These are phyloP conservation scores for Afroboletus lepidellus DNA, from an alignment of 1,284 basidiomycete species.

Conservation along the genomic window DNA sequence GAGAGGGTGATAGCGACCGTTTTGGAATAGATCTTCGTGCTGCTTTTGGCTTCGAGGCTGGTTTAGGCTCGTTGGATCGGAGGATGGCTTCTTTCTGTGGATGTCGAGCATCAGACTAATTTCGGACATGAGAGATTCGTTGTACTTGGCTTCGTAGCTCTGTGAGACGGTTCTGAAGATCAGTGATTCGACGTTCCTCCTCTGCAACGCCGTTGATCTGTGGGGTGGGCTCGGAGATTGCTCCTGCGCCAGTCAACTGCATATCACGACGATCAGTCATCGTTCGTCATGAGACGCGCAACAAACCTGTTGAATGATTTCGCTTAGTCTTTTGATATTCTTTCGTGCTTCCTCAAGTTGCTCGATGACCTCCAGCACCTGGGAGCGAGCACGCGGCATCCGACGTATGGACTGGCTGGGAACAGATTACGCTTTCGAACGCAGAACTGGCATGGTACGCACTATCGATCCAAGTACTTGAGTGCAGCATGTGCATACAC, in stretches of 20 bases:
- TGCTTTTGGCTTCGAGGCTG: slow-evolving; percentile 12
- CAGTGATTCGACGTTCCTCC: slow-evolving; percentile 58
- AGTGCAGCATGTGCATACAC: slow-evolving; percentile 70
- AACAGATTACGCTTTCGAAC: background rate
- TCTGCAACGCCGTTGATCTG: slow-evolving; percentile 45
- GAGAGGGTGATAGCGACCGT: slow-evolving; percentile 16
- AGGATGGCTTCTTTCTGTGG: slow-evolving; percentile 47
- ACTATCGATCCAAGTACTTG: slow-evolving; percentile 75
- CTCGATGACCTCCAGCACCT: slow-evolving; percentile 53
- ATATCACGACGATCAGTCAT: slow-evolving; percentile 1
- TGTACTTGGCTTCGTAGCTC: slow-evolving; percentile 52
- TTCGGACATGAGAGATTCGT: slow-evolving; percentile 9
- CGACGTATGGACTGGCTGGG: slow-evolving; percentile 59
- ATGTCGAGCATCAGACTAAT: background rate
- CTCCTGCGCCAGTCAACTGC: slow-evolving; percentile 32
- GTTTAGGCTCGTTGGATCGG: slow-evolving; percentile 28
- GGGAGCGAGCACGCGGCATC: slow-evolving; percentile 68
- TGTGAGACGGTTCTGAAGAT: slow-evolving; percentile 50
- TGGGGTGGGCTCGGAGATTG: slow-evolving; percentile 37
- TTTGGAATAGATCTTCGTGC: slow-evolving; percentile 9
- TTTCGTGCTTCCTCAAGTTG: slow-evolving; percentile 50
- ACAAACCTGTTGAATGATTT: slow-evolving; percentile 55
- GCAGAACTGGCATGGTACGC: slow-evolving; percentile 28
- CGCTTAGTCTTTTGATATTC: slow-evolving; percentile 50
- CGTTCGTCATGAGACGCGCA: background rate